Conservation (phyloP, 1,284 basidiomycete genomes). For the Puccinia coronata region DNA sequence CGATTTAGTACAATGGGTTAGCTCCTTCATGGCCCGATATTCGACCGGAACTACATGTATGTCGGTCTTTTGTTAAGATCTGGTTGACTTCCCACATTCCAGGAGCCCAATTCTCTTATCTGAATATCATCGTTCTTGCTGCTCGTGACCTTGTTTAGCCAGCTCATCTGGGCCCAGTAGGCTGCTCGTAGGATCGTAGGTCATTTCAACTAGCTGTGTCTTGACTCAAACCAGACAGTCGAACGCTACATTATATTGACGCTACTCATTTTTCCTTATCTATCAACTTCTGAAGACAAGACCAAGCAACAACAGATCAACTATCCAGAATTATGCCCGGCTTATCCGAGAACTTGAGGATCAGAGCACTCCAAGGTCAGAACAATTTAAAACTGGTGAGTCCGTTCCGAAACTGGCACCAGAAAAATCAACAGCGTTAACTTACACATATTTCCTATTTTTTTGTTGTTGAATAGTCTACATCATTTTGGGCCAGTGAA, state of each 20-base stretch:
- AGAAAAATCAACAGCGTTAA: too few relatives aligned
- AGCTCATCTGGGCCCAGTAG: conserved; percentile 1
- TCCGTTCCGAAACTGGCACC: neutral
- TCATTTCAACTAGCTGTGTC: neutral
- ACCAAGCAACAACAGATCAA: conserved; percentile 26
- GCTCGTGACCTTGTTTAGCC: neutral
- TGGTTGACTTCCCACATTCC: neutral
- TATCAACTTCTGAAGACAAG: conserved; percentile 9
- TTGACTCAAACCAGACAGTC: neutral
- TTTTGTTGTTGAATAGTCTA: neutral
- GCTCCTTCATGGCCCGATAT: conserved; percentile 14
- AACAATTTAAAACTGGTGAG: conserved; percentile 30
- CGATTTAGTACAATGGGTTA: conserved; percentile 39
- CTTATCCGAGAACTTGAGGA: conserved; percentile 21
- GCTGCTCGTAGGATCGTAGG: neutral
- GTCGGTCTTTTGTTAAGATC: neutral
- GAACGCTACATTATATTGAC: neutral
- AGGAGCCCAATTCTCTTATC: too few relatives aligned
- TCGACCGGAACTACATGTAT: neutral
- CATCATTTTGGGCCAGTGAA: conserved; percentile 38
- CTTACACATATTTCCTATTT: neutral
- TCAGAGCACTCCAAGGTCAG: conserved; percentile 18
- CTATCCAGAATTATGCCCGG: conserved; percentile 33
- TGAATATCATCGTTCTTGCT: neutral
- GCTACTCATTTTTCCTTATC: neutral